Base-by-base conservation (phyloP, 352 stramenopile species). In the Pythium myriotylum region DNA sequence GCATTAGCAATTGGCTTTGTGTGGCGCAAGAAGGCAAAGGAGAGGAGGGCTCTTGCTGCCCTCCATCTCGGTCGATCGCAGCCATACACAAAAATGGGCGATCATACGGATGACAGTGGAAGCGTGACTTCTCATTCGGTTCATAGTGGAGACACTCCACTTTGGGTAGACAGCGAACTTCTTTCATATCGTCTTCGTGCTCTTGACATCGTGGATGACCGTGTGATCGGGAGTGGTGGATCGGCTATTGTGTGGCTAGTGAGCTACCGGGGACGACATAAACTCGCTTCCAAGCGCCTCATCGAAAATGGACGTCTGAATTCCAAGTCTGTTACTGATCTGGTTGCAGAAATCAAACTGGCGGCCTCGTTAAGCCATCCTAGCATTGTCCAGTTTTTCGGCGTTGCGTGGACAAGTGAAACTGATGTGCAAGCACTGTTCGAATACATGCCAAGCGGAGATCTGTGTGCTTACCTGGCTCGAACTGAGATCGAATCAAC, bases 291-390 rank as follows among this genome's bases (percentile, higher is more conserved):
- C 47, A 87, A 87, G 33, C 75, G 77, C 0, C 59, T 87, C 3
- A 77, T 77, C 51, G 75, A 74, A 29, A 62, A 86, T 20, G 54
- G 37, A 17, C 37, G 37, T 6, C 37, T 67, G 4, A 76, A 65
- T 3, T 72, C 56, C 10, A 59, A 84, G 51, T 78, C 73, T 52
- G 79, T 75, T 0, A 68, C 83, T 27, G 65, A 37, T 6, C 83
- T 89, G 20, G 67, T 89, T 32, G 54, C 68, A 2, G 80, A 89
- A 63, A 86, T 89, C 50, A 83, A 86, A 29, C 47, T 87, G 29
- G 70, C 72, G 3, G 55, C 74, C 13, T 72, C 73, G 35, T 60
- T 89, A 24, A 67, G 81, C 35, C 79, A 85, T 27, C 74, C 76
- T 29, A 78, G 68, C 3, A 49, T 88, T 13, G 80, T 89, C 9